phyloP scores from a whole-genome alignment of 1,284 basidiomycete genomes.

The Phellinidium pouzarii region DNA sequence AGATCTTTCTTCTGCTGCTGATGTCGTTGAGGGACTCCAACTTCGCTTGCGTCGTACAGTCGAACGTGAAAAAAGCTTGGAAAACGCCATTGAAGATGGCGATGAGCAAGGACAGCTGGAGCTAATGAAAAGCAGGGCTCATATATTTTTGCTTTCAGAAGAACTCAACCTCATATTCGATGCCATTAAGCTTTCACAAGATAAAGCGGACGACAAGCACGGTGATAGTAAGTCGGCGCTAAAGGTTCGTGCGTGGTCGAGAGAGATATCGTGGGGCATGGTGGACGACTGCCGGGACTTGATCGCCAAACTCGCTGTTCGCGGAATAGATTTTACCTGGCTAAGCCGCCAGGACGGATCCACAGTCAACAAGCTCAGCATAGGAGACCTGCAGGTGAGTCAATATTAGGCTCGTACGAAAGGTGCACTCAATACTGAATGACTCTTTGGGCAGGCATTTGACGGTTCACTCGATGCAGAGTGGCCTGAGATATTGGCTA shows the following conservation, averaged over 20 bases:
- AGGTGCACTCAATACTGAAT: background rate
- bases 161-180: conserved; percentile 87
- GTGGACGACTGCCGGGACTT: conserved; percentile 69
- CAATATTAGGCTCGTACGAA: background rate
- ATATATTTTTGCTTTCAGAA: conserved; percentile 70
- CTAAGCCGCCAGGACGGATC: conserved; percentile 87
- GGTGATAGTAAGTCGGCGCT: conserved; percentile 78
- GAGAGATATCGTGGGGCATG: conserved; percentile 94
- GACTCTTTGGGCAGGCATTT: conserved; percentile 51
- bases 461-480: conserved; percentile 81
- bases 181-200: conserved; percentile 80
- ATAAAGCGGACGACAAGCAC: conserved; percentile 56
- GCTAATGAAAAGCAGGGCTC: conserved; percentile 69
- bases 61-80: conserved; percentile 52
- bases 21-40: conserved; percentile 73
- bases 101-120: conserved; percentile 45
- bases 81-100: conserved; percentile 32
- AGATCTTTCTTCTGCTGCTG: conserved; percentile 62
- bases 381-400: conserved; percentile 55
- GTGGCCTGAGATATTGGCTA: conserved; percentile 80
- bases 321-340: conserved; percentile 78
- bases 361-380: conserved; percentile 70
- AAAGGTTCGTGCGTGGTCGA: conserved; percentile 75
- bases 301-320: conserved; percentile 82
- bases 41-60: conserved; percentile 63